Conservation (phyloP, 2,329 filamentous ascomycete species). For the Colletotrichum echinochloae region DNA sequence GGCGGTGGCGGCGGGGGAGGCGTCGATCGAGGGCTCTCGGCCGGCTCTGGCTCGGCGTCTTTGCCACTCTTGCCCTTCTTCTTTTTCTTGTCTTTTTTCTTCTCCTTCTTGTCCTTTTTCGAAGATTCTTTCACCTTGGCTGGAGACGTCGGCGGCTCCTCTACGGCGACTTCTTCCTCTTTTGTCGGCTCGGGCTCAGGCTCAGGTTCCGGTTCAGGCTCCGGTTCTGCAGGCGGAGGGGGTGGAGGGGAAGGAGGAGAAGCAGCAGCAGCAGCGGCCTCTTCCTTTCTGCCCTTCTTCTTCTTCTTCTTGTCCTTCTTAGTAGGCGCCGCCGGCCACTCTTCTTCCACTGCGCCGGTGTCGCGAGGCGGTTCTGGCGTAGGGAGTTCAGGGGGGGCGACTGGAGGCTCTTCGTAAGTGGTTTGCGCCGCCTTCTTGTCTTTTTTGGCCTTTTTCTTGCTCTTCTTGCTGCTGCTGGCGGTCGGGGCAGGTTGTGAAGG, state of each 20-base stretch:
- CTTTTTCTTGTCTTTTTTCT: slow-evolving; percentile 40
- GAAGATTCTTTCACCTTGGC: slow-evolving; percentile 27
- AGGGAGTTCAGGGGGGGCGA: slow-evolving; percentile 2
- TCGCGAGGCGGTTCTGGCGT: slow-evolving; percentile 23
- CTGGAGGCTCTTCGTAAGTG: slow-evolving; percentile 14
- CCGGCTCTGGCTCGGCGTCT: slow-evolving; percentile 25
- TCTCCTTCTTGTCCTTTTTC: slow-evolving; percentile 37
- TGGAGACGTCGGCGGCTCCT: slow-evolving; percentile 9
- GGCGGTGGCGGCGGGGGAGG: slow-evolving; percentile 17
- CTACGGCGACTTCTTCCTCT: slow-evolving; percentile 4
- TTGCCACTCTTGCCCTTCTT: slow-evolving; percentile 40
- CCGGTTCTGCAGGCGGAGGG: slow-evolving; percentile 13
- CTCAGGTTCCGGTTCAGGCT: slow-evolving; percentile 9
- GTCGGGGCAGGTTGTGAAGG: slow-evolving; percentile 22
- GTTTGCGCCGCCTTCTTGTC: slow-evolving; percentile 27
- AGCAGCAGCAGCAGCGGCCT: not conserved
- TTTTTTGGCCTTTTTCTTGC: slow-evolving; percentile 43
- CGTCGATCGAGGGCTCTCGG: slow-evolving; percentile 6
- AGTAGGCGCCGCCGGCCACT: slow-evolving; percentile 28
- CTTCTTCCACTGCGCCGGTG: slow-evolving; percentile 25
- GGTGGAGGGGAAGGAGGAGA: slow-evolving; percentile 11
- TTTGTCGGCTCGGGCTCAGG: slow-evolving; percentile 12
- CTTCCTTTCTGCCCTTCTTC: slow-evolving; percentile 32
- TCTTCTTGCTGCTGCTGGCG: slow-evolving; percentile 31
- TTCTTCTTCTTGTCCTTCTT: slow-evolving; percentile 42